phyloP scores from a whole-genome alignment of 148 eudicot species.

The Vaccinium macrocarpon region DNA sequence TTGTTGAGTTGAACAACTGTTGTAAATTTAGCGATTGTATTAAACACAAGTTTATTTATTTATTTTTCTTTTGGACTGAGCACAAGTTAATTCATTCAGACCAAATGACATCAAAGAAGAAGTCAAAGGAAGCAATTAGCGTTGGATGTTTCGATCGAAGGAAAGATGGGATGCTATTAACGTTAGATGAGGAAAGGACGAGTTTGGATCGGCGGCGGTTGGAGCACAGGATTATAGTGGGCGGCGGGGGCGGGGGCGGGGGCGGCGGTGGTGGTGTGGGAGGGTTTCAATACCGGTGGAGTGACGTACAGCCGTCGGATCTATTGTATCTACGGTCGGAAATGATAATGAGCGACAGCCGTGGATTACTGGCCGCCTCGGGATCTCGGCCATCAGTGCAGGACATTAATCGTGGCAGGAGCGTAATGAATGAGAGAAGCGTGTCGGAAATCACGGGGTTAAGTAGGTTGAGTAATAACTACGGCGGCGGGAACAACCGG shows the following conservation, averaged over 20 bases:
- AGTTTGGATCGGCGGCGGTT: slow-evolving; percentile 21
- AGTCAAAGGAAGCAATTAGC: slow-evolving; percentile 7
- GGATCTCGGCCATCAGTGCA: slow-evolving; percentile 25
- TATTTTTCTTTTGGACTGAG: too few species aligned
- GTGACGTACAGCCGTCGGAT: slow-evolving; percentile 68
- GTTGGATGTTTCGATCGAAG: slow-evolving; percentile 31
- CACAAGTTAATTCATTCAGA: not conserved
- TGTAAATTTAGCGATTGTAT: too few species aligned
- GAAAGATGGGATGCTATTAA: slow-evolving; percentile 49
- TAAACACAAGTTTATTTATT: too few species aligned
- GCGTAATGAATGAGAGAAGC: slow-evolving; percentile 60
- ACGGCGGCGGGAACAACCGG: slow-evolving; percentile 9
- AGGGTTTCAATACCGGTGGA: slow-evolving; percentile 48
- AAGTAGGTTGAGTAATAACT: slow-evolving; percentile 45
- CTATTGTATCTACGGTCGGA: slow-evolving; percentile 57
- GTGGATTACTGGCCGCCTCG: slow-evolving; percentile 26
- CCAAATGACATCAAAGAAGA: not conserved
- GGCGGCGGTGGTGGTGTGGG: slow-evolving; percentile 3
- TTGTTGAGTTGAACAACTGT: too few species aligned
- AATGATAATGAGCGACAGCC: slow-evolving; percentile 54
- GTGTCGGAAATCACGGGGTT: slow-evolving; percentile 88
- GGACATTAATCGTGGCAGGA: slow-evolving; percentile 31
- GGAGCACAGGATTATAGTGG: slow-evolving; percentile 57
- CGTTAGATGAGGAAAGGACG: not conserved
- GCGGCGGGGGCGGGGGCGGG: not conserved